Conservation (phyloP, 345 rosid genomes). For the Eucalyptus rudis region DNA sequence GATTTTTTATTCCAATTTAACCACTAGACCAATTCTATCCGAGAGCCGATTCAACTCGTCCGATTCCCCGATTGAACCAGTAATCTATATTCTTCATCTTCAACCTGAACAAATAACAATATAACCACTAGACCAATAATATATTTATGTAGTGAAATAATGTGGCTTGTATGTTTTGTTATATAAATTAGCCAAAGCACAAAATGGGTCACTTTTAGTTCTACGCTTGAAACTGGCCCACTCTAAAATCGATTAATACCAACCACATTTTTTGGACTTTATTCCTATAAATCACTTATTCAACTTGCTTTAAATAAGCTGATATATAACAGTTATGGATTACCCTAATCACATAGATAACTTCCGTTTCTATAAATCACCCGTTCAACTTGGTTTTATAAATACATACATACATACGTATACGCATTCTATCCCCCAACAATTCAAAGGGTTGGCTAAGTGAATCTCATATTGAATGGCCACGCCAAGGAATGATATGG, state of each 20-base stretch:
- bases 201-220: not conserved
- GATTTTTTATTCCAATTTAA: not conserved
- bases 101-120: not conserved
- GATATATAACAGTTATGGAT: not conserved
- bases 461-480: not conserved
- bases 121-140: not conserved
- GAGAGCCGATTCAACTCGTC: not conserved
- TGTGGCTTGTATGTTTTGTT: not conserved
- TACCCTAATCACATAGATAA: not conserved
- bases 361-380: not conserved
- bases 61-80: fast-evolving
- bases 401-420: not conserved
- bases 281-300: not conserved
- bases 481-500: not conserved
- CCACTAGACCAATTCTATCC: not conserved
- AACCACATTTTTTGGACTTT: not conserved
- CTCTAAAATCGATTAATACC: not conserved
- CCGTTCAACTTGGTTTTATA: not conserved
- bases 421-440: not conserved
- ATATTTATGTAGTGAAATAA: not conserved
- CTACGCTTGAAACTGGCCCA: not conserved
- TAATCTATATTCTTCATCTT: not conserved
- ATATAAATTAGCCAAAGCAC: not conserved
- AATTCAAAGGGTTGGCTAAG: not conserved
- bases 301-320: not conserved